phyloP scores from a whole-genome alignment of 495 filamentous ascomycete species.

The Eremomyces bilateralis region DNA sequence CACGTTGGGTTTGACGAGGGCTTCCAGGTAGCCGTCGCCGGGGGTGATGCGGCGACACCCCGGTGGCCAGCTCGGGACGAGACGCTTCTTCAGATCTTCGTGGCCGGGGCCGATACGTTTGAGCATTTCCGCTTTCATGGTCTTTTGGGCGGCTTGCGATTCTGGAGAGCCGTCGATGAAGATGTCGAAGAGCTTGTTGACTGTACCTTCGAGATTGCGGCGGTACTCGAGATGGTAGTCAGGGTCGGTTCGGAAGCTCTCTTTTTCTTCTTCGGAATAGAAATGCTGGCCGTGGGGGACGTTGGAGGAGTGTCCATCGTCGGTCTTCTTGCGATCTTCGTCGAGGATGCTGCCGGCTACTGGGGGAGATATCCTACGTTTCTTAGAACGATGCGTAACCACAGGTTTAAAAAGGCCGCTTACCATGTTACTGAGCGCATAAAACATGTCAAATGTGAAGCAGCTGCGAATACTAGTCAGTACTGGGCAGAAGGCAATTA shows the following conservation, averaged over 20 bases:
- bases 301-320: not conserved
- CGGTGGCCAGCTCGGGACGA: slow-evolving; percentile 11
- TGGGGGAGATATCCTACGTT: not conserved
- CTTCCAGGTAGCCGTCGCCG: slow-evolving; percentile 16
- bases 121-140: not conserved
- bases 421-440: not conserved
- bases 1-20: slow-evolving; percentile 14
- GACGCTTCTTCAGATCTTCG: slow-evolving; percentile 17
- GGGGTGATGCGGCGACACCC: slow-evolving; percentile 14
- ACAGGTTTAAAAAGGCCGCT: not conserved
- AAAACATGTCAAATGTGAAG: not conserved
- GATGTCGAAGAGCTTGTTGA: slow-evolving; percentile 25
- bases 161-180: not conserved
- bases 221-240: slow-evolving; percentile 29
- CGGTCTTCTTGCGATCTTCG: no score
- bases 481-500: not conserved
- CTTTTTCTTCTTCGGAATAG: slow-evolving; percentile 27
- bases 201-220: slow-evolving; percentile 34
- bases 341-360: not conserved
- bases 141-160: not conserved
- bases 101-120: not conserved
- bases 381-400: no score
- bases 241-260: slow-evolving; percentile 24
- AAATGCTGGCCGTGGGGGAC: no score
- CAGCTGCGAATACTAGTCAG: not conserved